Conservation (phyloP, 73 alveolate genomes). For the Effrenium voratum region DNA sequence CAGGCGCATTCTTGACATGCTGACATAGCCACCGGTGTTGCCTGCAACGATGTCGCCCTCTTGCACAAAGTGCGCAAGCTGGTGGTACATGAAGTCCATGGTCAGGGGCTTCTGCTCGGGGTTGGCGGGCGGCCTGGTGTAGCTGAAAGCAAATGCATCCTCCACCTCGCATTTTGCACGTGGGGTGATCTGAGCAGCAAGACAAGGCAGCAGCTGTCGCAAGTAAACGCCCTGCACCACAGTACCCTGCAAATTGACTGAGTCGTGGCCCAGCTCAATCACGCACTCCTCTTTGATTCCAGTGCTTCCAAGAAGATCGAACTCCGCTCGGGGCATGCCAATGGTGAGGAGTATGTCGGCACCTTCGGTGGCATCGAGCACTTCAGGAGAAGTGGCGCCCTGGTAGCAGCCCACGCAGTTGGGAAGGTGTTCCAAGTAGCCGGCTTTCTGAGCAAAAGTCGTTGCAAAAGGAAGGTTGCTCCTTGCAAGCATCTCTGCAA, state of each 20-base stretch:
- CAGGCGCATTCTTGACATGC: slow-evolving; percentile 13
- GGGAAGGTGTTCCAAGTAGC: slow-evolving; percentile 21
- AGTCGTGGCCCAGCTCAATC: slow-evolving; percentile 22
- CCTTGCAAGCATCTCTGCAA: neutral
- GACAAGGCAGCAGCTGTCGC: neutral
- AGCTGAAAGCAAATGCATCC: slow-evolving; percentile 13
- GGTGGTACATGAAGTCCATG: slow-evolving; percentile 13
- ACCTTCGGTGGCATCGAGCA: slow-evolving; percentile 30
- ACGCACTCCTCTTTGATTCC: neutral
- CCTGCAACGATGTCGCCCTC: slow-evolving; percentile 16
- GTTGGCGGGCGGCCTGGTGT: neutral
- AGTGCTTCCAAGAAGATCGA: neutral
- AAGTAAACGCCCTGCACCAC: neutral
- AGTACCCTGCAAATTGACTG: neutral
- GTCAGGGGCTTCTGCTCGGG: slow-evolving; percentile 2
- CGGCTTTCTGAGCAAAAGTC: slow-evolving; percentile 13
- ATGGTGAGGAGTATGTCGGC: neutral
- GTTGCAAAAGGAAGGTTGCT: slow-evolving; percentile 24
- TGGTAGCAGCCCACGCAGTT: slow-evolving; percentile 19
- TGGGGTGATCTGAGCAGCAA: neutral
- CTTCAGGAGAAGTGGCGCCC: neutral
- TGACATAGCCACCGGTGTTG: slow-evolving; percentile 14
- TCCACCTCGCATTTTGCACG: neutral
- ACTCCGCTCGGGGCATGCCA: slow-evolving; percentile 9
- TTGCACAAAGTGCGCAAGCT: slow-evolving; percentile 2